Evolutionary conservation across 2,329 filamentous ascomycete species (phyloP), one percentile per base, ranked within the genome.

Genomic region (Ascocoryne sarcoides): DNA sequence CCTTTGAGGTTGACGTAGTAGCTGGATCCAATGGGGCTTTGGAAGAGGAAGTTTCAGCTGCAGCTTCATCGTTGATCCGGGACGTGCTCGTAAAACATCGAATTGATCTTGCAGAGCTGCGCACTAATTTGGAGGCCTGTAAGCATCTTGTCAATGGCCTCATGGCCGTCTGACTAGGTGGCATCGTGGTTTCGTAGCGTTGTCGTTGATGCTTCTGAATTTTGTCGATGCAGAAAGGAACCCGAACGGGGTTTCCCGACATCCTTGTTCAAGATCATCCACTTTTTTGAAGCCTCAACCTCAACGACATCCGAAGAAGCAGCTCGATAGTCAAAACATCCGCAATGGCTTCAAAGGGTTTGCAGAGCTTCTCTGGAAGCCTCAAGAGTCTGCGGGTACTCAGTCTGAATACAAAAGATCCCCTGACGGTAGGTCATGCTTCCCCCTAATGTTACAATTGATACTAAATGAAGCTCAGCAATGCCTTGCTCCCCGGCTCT

Each of bases 1-100:
- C 70, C 59, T 70, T 71, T 34, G 67, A 69, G 35, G 70, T 76
- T 32, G 76, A 71, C 18, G 84, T 82, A n/a, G 76, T 78, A 47
- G 75, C 68, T n/a, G 81, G 83, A 59, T 87, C 76, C 51, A 77
- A 64, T 51, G 71, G 65, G n/a, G 53, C 47, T 21, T 57, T 56
- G 23, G 55, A 51, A 47, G 57, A 52, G 36, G 54, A 52, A 37
- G 57, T 54, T 52, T 69, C 56, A 54, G 26, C 57, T 52, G 46
- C 47, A 47, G 42, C 62, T 42, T 58, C 57, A 42, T 47, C 49
- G 36, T 45, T 61, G 62, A 34, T 54, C 60, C 31, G 63, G 60
- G 51, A 65, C 62, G 46, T 51, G 46, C 47, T 56, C 17, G 55
- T 44, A 45, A 59, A 58, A 15, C 45, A 37, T 32, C 58, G 53